Base-by-base conservation (phyloP, 129 eudicot species). In the Flaveria trinervia region DNA sequence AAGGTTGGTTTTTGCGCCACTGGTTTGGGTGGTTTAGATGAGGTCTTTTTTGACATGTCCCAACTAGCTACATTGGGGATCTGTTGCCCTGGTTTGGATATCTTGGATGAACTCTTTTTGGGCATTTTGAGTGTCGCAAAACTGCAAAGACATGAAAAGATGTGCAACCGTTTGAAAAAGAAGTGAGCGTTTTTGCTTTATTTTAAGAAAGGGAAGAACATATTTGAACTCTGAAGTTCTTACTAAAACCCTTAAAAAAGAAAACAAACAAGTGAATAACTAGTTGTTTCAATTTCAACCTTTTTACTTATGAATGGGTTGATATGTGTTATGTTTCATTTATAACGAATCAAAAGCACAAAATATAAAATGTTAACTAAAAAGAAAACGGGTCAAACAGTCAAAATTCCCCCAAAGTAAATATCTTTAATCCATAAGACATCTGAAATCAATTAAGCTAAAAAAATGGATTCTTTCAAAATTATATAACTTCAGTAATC, bases 71-170 rank as follows among this genome's bases (percentile, higher is more conserved):
- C 71, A 70, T 44, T 80, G 25, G 80, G 81, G 52, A 59, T 52
- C 49, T 73, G 77, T 25, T 52, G 74, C 43, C 41, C 77, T 36
- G 69, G 55, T 41, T 41, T 62, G 25, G 85, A 64, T 46, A 54
- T 71, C 17, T 85, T 86, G 9, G 84, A 81, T 71, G 81, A 73
- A 30, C 61, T 81, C 83, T 82, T 89, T 72, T 84, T 86, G 18
- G 85, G 75, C 91, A 89, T 89, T 77, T 71, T 76, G 44, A 33
- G 30, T 73, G 73, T 20, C 45, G 36, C 10, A 2, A 74, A 73
- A 65, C 79, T 80, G 62, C 52, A 80, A 51, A 72, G 14, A 36
- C 7, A 39, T 62, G 68, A 44, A 26, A 59, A 5, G 20, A 62
- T 28, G 28, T 12, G 28, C 39, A 23, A 54, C n/a, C 39, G 4